phyloP scores from a whole-genome alignment of 202 grass and related monocot species.

The Schoenoplectus tabernaemontani region DNA sequence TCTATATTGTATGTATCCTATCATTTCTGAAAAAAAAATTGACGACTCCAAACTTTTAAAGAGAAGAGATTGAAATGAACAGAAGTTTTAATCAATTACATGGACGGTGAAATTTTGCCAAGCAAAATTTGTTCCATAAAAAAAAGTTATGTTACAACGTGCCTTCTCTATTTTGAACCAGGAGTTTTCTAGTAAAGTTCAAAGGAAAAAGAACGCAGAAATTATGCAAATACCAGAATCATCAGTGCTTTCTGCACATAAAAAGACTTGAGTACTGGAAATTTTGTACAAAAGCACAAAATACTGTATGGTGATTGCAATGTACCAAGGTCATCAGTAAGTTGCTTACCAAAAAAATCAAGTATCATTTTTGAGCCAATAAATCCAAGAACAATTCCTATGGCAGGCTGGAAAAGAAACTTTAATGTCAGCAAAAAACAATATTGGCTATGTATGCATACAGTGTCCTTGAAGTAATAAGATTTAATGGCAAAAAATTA shows the following conservation, averaged over 20 bases:
- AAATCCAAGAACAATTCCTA: conserved; percentile 89
- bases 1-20: neutral
- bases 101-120: neutral
- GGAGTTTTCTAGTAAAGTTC: neutral
- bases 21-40: no score
- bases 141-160: neutral
- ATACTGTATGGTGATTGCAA: conserved; percentile 5
- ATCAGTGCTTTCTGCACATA: neutral
- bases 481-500: conserved; percentile 23
- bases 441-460: conserved; percentile 6
- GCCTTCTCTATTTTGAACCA: neutral
- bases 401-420: conserved; percentile 69
- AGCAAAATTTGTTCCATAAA: no score
- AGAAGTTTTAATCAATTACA: neutral
- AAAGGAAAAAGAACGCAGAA: conserved; percentile 12
- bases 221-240: neutral
- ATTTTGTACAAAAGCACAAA: neutral
- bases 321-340: neutral
- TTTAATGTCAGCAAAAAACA: conserved; percentile 21
- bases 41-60: neutral
- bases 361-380: conserved; percentile 86
- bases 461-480: conserved; percentile 7
- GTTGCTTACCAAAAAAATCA: conserved; percentile 82
- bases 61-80: neutral
- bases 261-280: neutral